These are phyloP conservation scores for Bryoerythrophyllum caledonicum DNA, from an alignment of 225 moss, liverwort and hornwort genomes.

Conservation along the genomic window DNA sequence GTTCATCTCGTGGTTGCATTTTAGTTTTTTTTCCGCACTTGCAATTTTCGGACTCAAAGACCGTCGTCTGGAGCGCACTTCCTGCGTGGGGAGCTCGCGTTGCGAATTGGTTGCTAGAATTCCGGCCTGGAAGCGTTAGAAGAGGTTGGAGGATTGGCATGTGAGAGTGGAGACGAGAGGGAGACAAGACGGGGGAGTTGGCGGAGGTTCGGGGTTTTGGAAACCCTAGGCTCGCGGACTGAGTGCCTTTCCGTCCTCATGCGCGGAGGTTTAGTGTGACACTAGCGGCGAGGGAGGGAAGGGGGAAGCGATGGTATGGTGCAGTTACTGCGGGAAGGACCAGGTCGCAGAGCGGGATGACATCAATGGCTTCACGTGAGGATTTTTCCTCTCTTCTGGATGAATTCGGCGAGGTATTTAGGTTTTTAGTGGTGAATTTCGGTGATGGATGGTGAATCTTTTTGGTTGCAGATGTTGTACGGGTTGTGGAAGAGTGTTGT, in stretches of 20 bases:
- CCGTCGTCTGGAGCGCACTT: too few relatives aligned
- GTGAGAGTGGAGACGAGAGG: background rate
- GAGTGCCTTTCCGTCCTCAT: background rate
- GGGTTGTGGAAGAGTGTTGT: slow-evolving; percentile 96
- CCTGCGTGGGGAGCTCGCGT: too few relatives aligned
- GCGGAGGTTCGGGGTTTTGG: background rate
- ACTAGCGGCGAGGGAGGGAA: background rate
- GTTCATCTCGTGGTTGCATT: too few relatives aligned
- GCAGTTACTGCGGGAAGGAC: slow-evolving; percentile 91
- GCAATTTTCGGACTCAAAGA: too few relatives aligned
- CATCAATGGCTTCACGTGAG: slow-evolving; percentile 98
- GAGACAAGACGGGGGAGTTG: background rate
- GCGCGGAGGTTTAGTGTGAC: background rate
- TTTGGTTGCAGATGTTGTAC: slow-evolving; percentile 81
- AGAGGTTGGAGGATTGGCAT: background rate
- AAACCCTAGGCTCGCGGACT: background rate
- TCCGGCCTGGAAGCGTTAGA: too few relatives aligned
- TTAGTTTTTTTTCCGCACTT: too few relatives aligned
- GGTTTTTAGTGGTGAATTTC: slow-evolving; percentile 20
- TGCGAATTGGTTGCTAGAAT: too few relatives aligned
- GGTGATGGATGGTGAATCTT: slow-evolving; percentile 1
- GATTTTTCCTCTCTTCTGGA: slow-evolving; percentile 2
- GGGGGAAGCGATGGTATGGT: slow-evolving; percentile 79
- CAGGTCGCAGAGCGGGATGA: slow-evolving; percentile 92
- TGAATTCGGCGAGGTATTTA: slow-evolving; percentile 9